Percentiles rank a stretch among this genome's conserved stretches.
Evolutionary conservation across 306 rosid species (phyloP).

Genomic region (Vachellia pachyceras): DNA sequence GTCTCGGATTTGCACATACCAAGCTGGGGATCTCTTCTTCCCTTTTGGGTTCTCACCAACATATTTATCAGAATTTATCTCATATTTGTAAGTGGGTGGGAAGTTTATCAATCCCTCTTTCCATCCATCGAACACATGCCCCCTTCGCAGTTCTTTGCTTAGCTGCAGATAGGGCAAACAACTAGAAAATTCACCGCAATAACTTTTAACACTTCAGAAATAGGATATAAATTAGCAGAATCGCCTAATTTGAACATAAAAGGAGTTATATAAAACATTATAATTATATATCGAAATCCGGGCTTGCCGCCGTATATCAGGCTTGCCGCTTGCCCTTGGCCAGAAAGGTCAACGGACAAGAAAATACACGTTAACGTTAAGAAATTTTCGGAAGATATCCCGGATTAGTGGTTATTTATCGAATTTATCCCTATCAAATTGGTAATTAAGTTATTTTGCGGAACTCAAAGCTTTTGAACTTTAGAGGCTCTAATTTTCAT

Average conservation of each 20-base stretch:
- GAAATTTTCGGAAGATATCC: too few relatives aligned
- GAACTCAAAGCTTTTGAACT: neutral
- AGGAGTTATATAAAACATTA: too few relatives aligned
- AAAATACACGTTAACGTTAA: too few relatives aligned
- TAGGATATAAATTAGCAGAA: neutral
- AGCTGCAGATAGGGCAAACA: conserved; percentile 59
- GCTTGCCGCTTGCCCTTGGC: too few relatives aligned
- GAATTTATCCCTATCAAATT: neutral
- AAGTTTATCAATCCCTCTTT: conserved; percentile 78
- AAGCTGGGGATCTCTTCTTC: conserved; percentile 93
- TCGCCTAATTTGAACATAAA: neutral
- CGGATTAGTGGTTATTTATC: neutral
- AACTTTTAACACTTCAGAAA: neutral
- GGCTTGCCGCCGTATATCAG: too few relatives aligned
- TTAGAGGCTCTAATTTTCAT: neutral
- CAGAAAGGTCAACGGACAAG: too few relatives aligned
- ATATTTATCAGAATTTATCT: conserved; percentile 64
- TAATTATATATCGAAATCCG: too few relatives aligned
- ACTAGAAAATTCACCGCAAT: conserved; percentile 7
- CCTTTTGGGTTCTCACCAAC: conserved; percentile 72
- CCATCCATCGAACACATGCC: conserved; percentile 94
- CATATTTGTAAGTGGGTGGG: conserved; percentile 92
- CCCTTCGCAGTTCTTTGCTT: conserved; percentile 63
- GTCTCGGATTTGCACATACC: conserved; percentile 50
- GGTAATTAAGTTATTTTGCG: neutral